Percentiles rank a stretch among this genome's conserved stretches.
These are phyloP conservation scores for Ogataea thermomethanolica DNA, from an alignment of 805 yeast genomes.

Conservation along the genomic window DNA sequence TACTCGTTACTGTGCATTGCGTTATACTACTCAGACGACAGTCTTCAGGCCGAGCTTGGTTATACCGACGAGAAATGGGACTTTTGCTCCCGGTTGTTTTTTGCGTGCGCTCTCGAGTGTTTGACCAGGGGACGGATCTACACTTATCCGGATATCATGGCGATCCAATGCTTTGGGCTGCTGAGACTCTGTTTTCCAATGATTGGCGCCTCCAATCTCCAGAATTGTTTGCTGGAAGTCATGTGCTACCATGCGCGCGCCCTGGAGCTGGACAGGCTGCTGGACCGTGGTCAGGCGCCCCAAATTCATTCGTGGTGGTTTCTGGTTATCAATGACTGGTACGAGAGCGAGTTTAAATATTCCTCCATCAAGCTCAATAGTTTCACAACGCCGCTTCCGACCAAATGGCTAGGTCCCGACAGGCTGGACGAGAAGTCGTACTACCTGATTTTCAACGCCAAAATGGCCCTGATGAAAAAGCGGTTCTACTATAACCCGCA, in stretches of 20 bases:
- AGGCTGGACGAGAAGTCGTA: neutral
- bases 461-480: slow-evolving; percentile 1
- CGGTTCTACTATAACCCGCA: neutral
- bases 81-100: slow-evolving; percentile 23
- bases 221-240: slow-evolving; percentile 16
- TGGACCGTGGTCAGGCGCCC: slow-evolving; percentile 3
- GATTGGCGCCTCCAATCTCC: slow-evolving; percentile 26
- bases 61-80: slow-evolving; percentile 21
- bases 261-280: slow-evolving; percentile 20
- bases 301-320: slow-evolving; percentile 26
- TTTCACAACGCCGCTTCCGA: slow-evolving; percentile 11
- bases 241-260: slow-evolving; percentile 20
- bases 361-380: slow-evolving; percentile 14
- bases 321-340: slow-evolving; percentile 29
- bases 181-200: slow-evolving; percentile 23
- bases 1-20: slow-evolving; percentile 29
- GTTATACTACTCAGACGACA: slow-evolving; percentile 21
- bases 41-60: slow-evolving; percentile 12
- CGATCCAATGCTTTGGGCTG: slow-evolving; percentile 25
- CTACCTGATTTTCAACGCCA: neutral
- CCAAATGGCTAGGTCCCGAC: neutral
- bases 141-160: slow-evolving; percentile 22
- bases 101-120: slow-evolving; percentile 28
- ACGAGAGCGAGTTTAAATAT: slow-evolving; percentile 22
- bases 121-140: slow-evolving; percentile 29